Percentiles rank a stretch among this genome's conserved stretches.
phyloP scores from a whole-genome alignment of 169 alveolate genomes.

The Theileria sp. region DNA sequence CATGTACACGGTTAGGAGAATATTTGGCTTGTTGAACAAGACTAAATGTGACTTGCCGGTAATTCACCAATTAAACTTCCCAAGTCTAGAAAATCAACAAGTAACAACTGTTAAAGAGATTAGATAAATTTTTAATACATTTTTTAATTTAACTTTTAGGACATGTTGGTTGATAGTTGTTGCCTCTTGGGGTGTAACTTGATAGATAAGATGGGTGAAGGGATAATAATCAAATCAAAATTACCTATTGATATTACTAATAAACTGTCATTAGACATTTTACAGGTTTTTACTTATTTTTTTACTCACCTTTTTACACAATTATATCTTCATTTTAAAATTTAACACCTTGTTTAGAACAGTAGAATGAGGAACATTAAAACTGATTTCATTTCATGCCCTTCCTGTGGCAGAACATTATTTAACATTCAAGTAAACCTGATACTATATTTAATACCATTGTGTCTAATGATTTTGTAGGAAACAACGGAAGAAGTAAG shows the following conservation, averaged over 20 bases:
- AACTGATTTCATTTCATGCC: slow-evolving; percentile 86
- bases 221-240: slow-evolving; percentile 32
- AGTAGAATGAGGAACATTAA: slow-evolving; percentile 81
- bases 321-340: neutral
- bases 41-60: slow-evolving; percentile 54
- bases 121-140: neutral
- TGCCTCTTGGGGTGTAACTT: slow-evolving; percentile 35
- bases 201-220: slow-evolving; percentile 62
- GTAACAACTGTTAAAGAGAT: slow-evolving; percentile 11
- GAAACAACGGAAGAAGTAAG: slow-evolving; percentile 77
- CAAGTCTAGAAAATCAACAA: slow-evolving; percentile 46
- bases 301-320: neutral
- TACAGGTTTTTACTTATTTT: slow-evolving; percentile 31
- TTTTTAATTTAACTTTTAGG: slow-evolving; percentile 17
- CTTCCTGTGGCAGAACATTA: slow-evolving; percentile 87
- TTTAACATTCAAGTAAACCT: slow-evolving; percentile 73
- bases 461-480: slow-evolving; percentile 32
- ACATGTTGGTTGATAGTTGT: slow-evolving; percentile 35
- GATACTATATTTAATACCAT: neutral
- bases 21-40: slow-evolving; percentile 32
- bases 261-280: slow-evolving; percentile 39
- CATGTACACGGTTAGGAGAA: slow-evolving; percentile 45
- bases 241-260: slow-evolving; percentile 43
- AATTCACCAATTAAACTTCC: slow-evolving; percentile 38
- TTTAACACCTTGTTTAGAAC: slow-evolving; percentile 55